Percentiles rank a stretch among this genome's conserved stretches.
Evolutionary conservation across 192 early-diverging fungal genomes (phyloP).

Genomic region (Mortierella alpina): DNA sequence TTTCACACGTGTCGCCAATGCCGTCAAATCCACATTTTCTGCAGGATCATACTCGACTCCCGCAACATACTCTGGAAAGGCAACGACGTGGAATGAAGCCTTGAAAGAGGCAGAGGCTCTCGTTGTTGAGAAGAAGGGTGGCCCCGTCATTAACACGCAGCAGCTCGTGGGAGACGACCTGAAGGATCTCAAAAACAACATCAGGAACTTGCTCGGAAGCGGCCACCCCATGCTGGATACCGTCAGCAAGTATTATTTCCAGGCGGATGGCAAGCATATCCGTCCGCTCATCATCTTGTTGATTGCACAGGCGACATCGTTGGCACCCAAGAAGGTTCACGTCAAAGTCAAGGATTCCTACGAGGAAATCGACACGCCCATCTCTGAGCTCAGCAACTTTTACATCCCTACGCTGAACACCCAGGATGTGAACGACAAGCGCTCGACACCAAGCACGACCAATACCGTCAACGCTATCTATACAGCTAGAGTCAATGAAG

Average conservation of each 20-base stretch:
- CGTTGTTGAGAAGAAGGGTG: slow-evolving; percentile 56
- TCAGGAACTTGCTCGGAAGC: slow-evolving; percentile 83
- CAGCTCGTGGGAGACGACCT: slow-evolving; percentile 89
- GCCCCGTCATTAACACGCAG: slow-evolving; percentile 71
- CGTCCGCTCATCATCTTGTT: slow-evolving; percentile 93
- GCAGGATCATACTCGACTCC: slow-evolving; percentile 53
- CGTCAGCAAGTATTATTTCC: slow-evolving; percentile 91
- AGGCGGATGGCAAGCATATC: slow-evolving; percentile 88
- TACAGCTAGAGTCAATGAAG: slow-evolving; percentile 35
- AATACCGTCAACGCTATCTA: slow-evolving; percentile 29
- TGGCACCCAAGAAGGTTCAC: slow-evolving; percentile 65
- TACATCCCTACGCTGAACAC: slow-evolving; percentile 36
- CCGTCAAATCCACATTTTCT: slow-evolving; percentile 50
- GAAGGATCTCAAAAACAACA: slow-evolving; percentile 85
- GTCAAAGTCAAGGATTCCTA: slow-evolving; percentile 61
- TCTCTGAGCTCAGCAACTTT: slow-evolving; percentile 57
- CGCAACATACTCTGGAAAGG: slow-evolving; percentile 36
- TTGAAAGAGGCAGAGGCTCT: slow-evolving; percentile 63
- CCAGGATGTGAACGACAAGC: not conserved
- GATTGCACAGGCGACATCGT: slow-evolving; percentile 86
- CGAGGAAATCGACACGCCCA: slow-evolving; percentile 70
- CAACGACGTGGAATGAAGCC: slow-evolving; percentile 61
- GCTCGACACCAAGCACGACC: not conserved
- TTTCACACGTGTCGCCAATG: slow-evolving; percentile 39
- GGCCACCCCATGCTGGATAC: slow-evolving; percentile 92